These are phyloP conservation scores for Candida pini DNA, from an alignment of 805 yeast genomes.

Conservation along the genomic window DNA sequence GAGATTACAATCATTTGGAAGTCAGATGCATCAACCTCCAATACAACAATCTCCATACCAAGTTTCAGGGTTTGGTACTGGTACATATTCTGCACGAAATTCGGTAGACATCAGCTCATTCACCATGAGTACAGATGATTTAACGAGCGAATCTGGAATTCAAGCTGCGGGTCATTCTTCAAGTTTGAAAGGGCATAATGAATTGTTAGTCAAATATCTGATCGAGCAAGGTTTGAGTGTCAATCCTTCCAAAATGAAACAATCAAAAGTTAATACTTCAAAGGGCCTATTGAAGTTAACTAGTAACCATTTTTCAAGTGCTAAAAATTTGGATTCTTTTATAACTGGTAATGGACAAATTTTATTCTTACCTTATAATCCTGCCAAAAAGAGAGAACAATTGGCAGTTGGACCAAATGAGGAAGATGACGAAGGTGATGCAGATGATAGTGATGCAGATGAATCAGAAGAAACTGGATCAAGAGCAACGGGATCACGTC, in stretches of 20 bases:
- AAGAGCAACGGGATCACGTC: background rate
- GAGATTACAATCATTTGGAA: constrained; percentile 12
- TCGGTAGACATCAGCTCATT: constrained; percentile 16
- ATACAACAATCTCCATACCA: background rate
- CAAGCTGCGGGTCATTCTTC: constrained; percentile 14
- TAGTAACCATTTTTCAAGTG: constrained; percentile 1
- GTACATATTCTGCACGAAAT: constrained; percentile 15
- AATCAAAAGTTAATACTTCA: constrained; percentile 9
- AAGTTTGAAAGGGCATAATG: constrained; percentile 23
- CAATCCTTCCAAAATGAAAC: constrained; percentile 21
- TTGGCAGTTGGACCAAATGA: constrained; percentile 11
- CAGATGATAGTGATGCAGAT: constrained; percentile 18
- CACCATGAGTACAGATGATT: constrained; percentile 21
- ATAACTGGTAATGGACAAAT: constrained; percentile 30
- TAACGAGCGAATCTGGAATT: constrained; percentile 18
- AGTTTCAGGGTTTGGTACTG: constrained; percentile 2
- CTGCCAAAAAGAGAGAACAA: constrained; percentile 25
- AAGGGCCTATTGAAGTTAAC: constrained; percentile 9
- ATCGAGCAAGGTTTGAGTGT: constrained; percentile 25
- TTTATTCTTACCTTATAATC: constrained; percentile 29
- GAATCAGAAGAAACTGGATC: constrained; percentile 8
- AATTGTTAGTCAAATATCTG: constrained; percentile 19
- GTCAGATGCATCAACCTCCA: constrained; percentile 1
- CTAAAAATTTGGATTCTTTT: constrained; percentile 18
- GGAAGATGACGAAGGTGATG: constrained; percentile 21